Conservation (phyloP, 2,329 filamentous ascomycete genomes). For the Thielaviopsis musarum region DNA sequence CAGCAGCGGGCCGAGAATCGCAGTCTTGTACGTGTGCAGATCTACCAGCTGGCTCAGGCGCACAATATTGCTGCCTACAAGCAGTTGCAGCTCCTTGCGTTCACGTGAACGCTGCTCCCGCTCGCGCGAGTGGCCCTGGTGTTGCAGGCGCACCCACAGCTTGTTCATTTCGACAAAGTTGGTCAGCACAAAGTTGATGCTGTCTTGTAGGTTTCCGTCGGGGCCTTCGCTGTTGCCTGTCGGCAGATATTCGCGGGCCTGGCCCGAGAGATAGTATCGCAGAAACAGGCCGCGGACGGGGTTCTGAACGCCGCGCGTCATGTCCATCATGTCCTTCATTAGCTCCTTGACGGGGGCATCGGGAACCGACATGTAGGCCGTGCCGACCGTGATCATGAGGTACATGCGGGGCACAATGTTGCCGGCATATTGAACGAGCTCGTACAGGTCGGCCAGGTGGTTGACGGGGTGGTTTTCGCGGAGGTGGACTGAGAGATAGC, state of each 20-base stretch:
- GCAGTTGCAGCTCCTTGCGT: slow-evolving; percentile 81
- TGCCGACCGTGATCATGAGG: slow-evolving; percentile 98
- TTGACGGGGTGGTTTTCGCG: slow-evolving; percentile 96
- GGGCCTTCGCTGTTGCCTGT: slow-evolving; percentile 71
- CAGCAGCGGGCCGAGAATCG: slow-evolving; percentile 72
- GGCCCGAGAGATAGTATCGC: slow-evolving; percentile 88
- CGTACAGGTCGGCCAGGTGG: slow-evolving; percentile 93
- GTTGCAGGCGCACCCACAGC: slow-evolving; percentile 91
- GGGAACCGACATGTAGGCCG: slow-evolving; percentile 96
- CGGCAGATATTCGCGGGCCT: slow-evolving; percentile 79
- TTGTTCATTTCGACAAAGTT: slow-evolving; percentile 99
- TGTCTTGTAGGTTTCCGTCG: slow-evolving; percentile 90
- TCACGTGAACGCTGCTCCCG: slow-evolving; percentile 87
- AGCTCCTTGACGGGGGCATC: slow-evolving; percentile 98
- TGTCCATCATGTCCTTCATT: slow-evolving; percentile 99
- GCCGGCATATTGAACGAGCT: slow-evolving; percentile 92
- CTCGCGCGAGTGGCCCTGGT: slow-evolving; percentile 92
- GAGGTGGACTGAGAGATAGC: slow-evolving; percentile 89
- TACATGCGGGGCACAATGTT: slow-evolving; percentile 95
- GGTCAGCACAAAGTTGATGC: slow-evolving; percentile 92
- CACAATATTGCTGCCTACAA: slow-evolving; percentile 93
- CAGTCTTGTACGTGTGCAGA: slow-evolving; percentile 80
- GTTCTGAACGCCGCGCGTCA: slow-evolving; percentile 95
- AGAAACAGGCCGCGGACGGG: slow-evolving; percentile 89
- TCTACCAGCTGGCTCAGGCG: slow-evolving; percentile 91